phyloP scores from a whole-genome alignment of 2,329 filamentous ascomycete genomes.

The Myriosclerotinia curreyana region DNA sequence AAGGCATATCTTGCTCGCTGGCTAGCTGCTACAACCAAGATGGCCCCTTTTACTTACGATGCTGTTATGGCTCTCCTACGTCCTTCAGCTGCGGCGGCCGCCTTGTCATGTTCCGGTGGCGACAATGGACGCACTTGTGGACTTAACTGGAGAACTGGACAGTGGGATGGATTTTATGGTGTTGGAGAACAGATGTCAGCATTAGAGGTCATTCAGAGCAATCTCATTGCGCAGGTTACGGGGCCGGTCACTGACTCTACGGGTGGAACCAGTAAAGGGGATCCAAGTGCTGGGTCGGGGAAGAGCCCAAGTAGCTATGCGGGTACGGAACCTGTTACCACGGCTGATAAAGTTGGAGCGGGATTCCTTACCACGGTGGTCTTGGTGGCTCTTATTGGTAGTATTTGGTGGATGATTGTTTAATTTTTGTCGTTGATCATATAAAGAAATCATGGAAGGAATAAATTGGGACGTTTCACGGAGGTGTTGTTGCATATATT shows the following conservation, averaged over 20 bases:
- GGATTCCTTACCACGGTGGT: conserved; percentile 59
- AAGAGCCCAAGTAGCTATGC: neutral
- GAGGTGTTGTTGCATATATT: conserved; percentile 4
- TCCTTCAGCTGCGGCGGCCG: conserved; percentile 54
- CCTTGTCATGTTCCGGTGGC: conserved; percentile 58
- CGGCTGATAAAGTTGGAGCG: conserved; percentile 66
- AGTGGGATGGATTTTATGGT: conserved; percentile 46
- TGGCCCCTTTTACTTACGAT: conserved; percentile 57
- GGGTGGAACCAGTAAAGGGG: conserved; percentile 56
- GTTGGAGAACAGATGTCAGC: conserved; percentile 66
- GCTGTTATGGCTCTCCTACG: conserved; percentile 53
- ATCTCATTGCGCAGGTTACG: conserved; percentile 49
- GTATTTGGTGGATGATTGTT: conserved; percentile 53
- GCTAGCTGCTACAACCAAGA: conserved; percentile 60
- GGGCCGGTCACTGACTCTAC: conserved; percentile 48
- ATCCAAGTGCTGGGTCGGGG: conserved; percentile 34
- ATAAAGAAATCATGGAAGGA: neutral
- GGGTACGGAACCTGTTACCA: conserved; percentile 36
- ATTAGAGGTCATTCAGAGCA: conserved; percentile 55
- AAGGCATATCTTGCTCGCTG: conserved; percentile 60
- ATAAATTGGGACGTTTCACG: neutral
- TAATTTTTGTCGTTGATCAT: neutral
- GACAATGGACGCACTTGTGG: conserved; percentile 59
- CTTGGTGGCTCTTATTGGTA: conserved; percentile 52
- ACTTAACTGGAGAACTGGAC: conserved; percentile 54